phyloP scores from a whole-genome alignment of 495 filamentous ascomycete species.

The Collariella sp. region DNA sequence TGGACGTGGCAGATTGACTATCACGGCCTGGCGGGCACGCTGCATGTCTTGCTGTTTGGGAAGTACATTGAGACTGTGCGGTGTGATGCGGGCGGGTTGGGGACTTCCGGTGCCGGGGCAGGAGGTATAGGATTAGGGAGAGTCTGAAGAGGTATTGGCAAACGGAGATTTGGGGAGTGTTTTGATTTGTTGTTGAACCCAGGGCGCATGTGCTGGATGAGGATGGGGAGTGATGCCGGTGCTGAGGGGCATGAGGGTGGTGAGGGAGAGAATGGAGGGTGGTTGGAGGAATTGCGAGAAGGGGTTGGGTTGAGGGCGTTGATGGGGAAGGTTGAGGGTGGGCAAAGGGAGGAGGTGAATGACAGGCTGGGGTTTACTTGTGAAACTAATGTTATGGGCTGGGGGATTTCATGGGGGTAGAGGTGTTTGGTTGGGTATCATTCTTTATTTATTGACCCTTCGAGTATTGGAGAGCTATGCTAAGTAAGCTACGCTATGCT shows the following conservation, averaged over 20 bases:
- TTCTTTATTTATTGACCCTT: too few relatives aligned
- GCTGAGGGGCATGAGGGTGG: constrained; percentile 51
- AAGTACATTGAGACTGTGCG: constrained; percentile 81
- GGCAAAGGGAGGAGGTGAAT: constrained; percentile 25
- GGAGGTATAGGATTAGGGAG: constrained; percentile 61
- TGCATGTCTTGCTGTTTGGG: constrained; percentile 84
- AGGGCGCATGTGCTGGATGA: constrained; percentile 49
- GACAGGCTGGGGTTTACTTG: constrained; percentile 3
- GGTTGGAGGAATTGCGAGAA: constrained; percentile 79
- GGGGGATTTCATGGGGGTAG: too few relatives aligned
- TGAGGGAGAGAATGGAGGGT: constrained; percentile 77
- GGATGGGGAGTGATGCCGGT: constrained; percentile 56
- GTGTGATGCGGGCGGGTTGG: constrained; percentile 41
- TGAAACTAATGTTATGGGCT: too few relatives aligned
- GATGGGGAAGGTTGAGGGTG: constrained; percentile 59
- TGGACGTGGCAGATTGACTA: constrained; percentile 98
- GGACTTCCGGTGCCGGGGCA: constrained; percentile 37
- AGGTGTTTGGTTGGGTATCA: too few relatives aligned
- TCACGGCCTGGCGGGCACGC: constrained; percentile 75
- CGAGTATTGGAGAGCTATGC: too few relatives aligned
- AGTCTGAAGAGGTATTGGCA: constrained; percentile 91
- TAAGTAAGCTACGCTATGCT: too few relatives aligned
- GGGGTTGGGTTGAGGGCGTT: constrained; percentile 61
- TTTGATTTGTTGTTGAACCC: constrained; percentile 90
- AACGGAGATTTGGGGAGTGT: constrained; percentile 76